Percentiles rank a stretch among this genome's conserved stretches.
phyloP scores from a whole-genome alignment of 2,329 filamentous ascomycete genomes.

The Parascedosporium putredinis region DNA sequence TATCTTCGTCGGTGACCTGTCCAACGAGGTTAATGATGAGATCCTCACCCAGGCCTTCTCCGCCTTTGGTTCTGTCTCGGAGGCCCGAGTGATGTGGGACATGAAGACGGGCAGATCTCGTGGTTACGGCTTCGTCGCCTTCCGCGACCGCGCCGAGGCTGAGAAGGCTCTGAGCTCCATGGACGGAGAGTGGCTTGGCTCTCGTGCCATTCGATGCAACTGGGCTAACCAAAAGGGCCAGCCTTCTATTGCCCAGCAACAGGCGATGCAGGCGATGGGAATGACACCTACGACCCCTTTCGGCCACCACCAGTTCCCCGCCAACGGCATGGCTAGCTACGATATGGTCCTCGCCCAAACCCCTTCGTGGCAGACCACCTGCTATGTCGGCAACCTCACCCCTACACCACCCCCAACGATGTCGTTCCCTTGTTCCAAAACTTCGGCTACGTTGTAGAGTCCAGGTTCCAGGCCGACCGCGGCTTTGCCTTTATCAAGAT shows the following conservation, averaged over 20 bases:
- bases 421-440: slow-evolving; percentile 98
- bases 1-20: slow-evolving; percentile 95
- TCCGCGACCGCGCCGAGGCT: slow-evolving; percentile 84
- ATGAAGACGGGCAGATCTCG: slow-evolving; percentile 99
- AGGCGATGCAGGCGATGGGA: slow-evolving; percentile 93
- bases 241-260: slow-evolving; percentile 94
- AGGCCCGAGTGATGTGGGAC: slow-evolving; percentile 99
- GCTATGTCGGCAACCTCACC: slow-evolving; percentile 97
- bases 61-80: slow-evolving; percentile 88
- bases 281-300: slow-evolving; percentile 96
- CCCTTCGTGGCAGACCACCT: slow-evolving; percentile 95
- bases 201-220: slow-evolving; percentile 96
- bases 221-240: slow-evolving; percentile 99
- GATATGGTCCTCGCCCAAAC: slow-evolving; percentile 95
- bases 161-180: slow-evolving; percentile 95
- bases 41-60: slow-evolving; percentile 89
- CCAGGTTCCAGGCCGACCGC: slow-evolving; percentile 93
- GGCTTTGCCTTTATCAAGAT: slow-evolving; percentile 99
- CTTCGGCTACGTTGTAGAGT: slow-evolving; percentile 95
- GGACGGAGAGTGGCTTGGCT: slow-evolving; percentile 98
- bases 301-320: slow-evolving; percentile 95
- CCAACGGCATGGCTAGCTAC: slow-evolving; percentile 92
- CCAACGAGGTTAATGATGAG: slow-evolving; percentile 98
- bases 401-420: slow-evolving; percentile 94
- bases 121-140: slow-evolving; percentile 96